Evolutionary conservation across 805 yeast genomes (phyloP).

Genomic region (Grigorovia yakushimaensis): DNA sequence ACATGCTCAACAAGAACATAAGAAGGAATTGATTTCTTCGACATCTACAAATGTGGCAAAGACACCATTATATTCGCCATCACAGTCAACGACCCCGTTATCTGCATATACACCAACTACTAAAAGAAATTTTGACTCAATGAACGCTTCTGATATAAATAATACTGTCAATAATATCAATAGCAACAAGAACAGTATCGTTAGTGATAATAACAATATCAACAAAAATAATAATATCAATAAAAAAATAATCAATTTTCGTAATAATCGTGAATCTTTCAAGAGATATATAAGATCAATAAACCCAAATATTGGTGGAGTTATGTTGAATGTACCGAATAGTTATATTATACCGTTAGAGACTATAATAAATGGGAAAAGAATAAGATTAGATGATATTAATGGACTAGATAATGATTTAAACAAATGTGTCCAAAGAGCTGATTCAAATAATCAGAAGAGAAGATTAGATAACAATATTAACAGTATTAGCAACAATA

Average conservation of each 20-base stretch:
- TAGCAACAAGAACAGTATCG: background rate
- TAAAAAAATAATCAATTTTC: background rate
- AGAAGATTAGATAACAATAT: slow-evolving; percentile 9
- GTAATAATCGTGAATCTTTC: background rate
- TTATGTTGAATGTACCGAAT: slow-evolving; percentile 22
- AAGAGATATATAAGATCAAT: background rate
- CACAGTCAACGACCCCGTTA: background rate
- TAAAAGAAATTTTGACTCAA: background rate
- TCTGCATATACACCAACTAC: background rate
- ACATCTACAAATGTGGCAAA: background rate
- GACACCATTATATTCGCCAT: background rate
- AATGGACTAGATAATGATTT: slow-evolving; percentile 5
- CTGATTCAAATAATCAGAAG: slow-evolving; percentile 23
- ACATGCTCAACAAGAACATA: background rate
- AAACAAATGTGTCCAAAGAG: slow-evolving; percentile 27
- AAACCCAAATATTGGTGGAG: slow-evolving; percentile 8
- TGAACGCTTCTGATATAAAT: background rate
- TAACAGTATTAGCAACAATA: slow-evolving; percentile 3
- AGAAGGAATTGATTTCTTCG: background rate
- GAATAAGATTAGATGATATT: background rate
- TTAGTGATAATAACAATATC: background rate
- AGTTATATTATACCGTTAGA: slow-evolving; percentile 21
- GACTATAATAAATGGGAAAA: slow-evolving; percentile 3
- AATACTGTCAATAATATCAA: background rate
- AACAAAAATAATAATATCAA: background rate